Percentiles rank a stretch among this genome's conserved stretches.
phyloP scores from a whole-genome alignment of 805 yeast species.

The Ogataea paraovalis region DNA sequence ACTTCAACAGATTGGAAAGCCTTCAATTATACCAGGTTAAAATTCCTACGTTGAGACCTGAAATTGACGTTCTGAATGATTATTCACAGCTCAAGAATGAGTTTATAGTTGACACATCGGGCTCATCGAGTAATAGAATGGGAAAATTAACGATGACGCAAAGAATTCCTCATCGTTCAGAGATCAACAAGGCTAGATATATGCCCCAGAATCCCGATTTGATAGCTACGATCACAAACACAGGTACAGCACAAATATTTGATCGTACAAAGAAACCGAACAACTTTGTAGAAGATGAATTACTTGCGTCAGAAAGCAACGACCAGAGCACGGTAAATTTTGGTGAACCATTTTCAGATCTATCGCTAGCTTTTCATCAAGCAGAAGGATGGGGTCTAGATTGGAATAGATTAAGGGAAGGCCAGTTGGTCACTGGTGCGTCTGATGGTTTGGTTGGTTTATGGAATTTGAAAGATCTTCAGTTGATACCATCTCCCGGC shows the following conservation, averaged over 20 bases:
- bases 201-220: slow-evolving; percentile 88
- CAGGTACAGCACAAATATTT: slow-evolving; percentile 63
- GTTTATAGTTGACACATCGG: slow-evolving; percentile 13
- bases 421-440: slow-evolving; percentile 55
- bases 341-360: slow-evolving; percentile 23
- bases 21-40: slow-evolving; percentile 19
- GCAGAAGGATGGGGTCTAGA: slow-evolving; percentile 66
- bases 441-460: slow-evolving; percentile 59
- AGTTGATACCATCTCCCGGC: neutral
- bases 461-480: slow-evolving; percentile 58
- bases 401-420: slow-evolving; percentile 70
- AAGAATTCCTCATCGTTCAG: slow-evolving; percentile 64
- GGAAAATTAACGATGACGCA: slow-evolving; percentile 35
- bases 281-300: slow-evolving; percentile 33
- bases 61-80: slow-evolving; percentile 27
- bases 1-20: slow-evolving; percentile 33
- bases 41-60: neutral
- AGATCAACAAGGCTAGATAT: slow-evolving; percentile 65
- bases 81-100: slow-evolving; percentile 36
- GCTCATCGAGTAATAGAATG: neutral
- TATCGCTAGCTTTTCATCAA: slow-evolving; percentile 27
- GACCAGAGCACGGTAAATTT: neutral
- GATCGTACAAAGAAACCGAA: slow-evolving; percentile 80
- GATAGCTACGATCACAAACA: slow-evolving; percentile 64
- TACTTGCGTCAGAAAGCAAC: neutral